Conservation (phyloP, 2,329 filamentous ascomycete genomes). For the Venturia carpophila region DNA sequence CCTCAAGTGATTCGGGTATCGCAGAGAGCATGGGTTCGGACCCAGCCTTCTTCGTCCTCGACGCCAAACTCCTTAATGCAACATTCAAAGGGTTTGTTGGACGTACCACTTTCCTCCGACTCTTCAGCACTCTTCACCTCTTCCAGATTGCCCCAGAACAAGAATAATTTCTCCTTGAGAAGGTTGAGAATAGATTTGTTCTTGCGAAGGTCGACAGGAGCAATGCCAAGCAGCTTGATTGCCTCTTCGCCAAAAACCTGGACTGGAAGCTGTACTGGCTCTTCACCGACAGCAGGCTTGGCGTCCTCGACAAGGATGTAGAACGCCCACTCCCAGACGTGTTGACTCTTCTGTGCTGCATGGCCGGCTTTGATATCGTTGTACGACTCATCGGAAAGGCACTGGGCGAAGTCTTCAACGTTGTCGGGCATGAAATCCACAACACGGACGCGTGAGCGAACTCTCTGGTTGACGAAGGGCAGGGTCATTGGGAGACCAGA, state of each 20-base stretch:
- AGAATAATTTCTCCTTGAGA: constrained; percentile 63
- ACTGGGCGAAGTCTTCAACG: constrained; percentile 62
- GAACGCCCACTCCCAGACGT: constrained; percentile 76
- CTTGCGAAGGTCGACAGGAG: constrained; percentile 45
- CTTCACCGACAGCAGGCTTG: constrained; percentile 25
- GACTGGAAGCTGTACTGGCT: constrained; percentile 32
- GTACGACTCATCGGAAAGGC: constrained; percentile 31
- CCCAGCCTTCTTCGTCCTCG: constrained; percentile 25
- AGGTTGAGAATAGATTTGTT: constrained; percentile 18
- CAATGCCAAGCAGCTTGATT: constrained; percentile 48
- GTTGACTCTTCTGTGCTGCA: constrained; percentile 27
- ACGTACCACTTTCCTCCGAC: constrained; percentile 21
- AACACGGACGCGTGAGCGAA: constrained; percentile 63
- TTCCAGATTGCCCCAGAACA: constrained; percentile 80
- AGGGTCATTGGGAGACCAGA: constrained; percentile 41
- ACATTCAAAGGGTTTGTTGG: constrained; percentile 40
- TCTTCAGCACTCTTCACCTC: constrained; percentile 49
- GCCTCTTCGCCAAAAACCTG: constrained; percentile 56
- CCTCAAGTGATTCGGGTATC: constrained; percentile 24
- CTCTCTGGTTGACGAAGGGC: constrained; percentile 68
- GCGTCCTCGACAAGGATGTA: constrained; percentile 69
- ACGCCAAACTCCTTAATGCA: constrained; percentile 37
- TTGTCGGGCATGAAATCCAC: constrained; percentile 69
- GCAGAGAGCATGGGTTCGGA: constrained; percentile 30
- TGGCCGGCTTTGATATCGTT: constrained; percentile 39